Conservation (phyloP, 2,329 filamentous ascomycete genomes). For the Curvularia eragrostidis region DNA sequence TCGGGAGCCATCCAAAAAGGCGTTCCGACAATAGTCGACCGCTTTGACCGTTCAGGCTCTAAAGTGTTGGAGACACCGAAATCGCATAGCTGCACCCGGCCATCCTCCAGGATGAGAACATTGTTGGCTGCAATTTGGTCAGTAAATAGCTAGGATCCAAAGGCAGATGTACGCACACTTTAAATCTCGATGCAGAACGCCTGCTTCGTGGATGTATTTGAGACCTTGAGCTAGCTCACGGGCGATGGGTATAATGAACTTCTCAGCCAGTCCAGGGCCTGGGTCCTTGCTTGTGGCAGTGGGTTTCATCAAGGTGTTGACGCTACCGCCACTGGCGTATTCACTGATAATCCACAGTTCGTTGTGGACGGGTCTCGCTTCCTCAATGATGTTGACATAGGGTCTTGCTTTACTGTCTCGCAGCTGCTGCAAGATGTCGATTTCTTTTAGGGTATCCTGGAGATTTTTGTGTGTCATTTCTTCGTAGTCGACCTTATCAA, state of each 20-base stretch:
- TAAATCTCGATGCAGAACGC: conserved; percentile 70
- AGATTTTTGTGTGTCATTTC: conserved; percentile 52
- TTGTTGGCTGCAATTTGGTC: conserved; percentile 64
- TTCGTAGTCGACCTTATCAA: conserved; percentile 73
- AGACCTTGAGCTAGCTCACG: conserved; percentile 68
- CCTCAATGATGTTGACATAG: conserved; percentile 83
- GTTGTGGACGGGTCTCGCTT: conserved; percentile 77
- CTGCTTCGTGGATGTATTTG: conserved; percentile 69
- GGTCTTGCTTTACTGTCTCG: conserved; percentile 77
- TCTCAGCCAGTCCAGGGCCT: conserved; percentile 59
- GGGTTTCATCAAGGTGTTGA: conserved; percentile 68
- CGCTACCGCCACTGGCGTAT: conserved; percentile 84
- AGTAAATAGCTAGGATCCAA: background rate
- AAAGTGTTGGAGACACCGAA: conserved; percentile 83
- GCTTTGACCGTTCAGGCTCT: conserved; percentile 76
- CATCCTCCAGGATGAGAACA: conserved; percentile 77
- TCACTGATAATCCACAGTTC: conserved; percentile 89
- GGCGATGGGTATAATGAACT: conserved; percentile 68
- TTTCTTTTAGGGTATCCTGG: conserved; percentile 65
- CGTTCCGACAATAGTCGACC: conserved; percentile 81
- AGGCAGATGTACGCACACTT: conserved; percentile 56
- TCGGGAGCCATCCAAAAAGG: conserved; percentile 89
- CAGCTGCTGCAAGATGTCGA: conserved; percentile 72
- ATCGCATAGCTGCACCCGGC: conserved; percentile 80
- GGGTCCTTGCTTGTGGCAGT: conserved; percentile 33